Base-by-base conservation (phyloP, 306 rosid species). In the Vigna reflexopilosa region DNA sequence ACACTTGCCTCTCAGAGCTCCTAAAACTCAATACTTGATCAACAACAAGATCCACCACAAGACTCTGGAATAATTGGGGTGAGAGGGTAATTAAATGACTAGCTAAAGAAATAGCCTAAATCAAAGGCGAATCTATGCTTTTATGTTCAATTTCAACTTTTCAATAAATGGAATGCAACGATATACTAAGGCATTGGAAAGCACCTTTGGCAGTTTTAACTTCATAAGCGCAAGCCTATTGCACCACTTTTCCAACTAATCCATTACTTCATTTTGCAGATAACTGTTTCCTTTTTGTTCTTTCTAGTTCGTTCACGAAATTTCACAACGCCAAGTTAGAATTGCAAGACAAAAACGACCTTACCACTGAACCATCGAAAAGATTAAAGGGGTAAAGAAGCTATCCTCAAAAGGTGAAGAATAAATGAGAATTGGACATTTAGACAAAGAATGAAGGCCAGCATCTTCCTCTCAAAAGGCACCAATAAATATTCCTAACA, bases 171-270 rank as follows among this genome's bases (percentile, higher is more conserved):
- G 24, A 62, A 54, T 62, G 78, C 68, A 77, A 26, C 16, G 1
- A 58, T 32, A 52, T 64, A 77, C 45, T 42, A 3, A 44, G 78
- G 52, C 44, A 75, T 79, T 45, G 38, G 59, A 12, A 30, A 71
- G 67, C 75, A 57, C 77, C 72, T 48, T 73, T 55, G 74, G 32
- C 20, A 73, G 73, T 73, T 73, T 56, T 44, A 48, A 65, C 51
- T 72, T 50, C 1, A 50, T 70, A 71, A 58, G 64, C 49, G 26
- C 72, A 58, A 49, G 42, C 55, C 51, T 47, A 48, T 71, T 40
- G 73, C 50, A 59, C 44, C 58, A 13, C 52, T 49, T 76, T 69
- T 51, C 62, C 78, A 69, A 82, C 22, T 49, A 62, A 17, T 34
- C 14, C 64, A 14, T 28, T 32, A 54, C 16, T 59, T 15, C 34